These are phyloP conservation scores for Fragaria ananassa DNA, from an alignment of 306 rosid species.

Conservation along the genomic window DNA sequence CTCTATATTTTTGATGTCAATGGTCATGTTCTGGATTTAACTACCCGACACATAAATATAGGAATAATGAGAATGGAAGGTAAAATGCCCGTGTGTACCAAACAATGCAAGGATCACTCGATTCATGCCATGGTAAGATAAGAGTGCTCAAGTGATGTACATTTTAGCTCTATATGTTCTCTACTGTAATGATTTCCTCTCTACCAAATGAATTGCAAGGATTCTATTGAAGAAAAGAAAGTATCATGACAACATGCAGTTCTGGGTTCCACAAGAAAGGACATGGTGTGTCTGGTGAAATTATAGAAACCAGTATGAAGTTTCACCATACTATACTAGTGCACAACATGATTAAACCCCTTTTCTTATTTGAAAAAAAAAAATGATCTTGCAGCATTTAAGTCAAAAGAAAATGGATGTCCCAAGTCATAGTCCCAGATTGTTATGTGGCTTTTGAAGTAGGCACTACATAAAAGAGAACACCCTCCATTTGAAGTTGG, in stretches of 20 bases:
- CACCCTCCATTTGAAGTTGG: neutral
- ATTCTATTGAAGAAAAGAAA: neutral
- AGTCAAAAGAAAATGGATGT: neutral
- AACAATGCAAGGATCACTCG: neutral
- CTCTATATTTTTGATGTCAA: neutral
- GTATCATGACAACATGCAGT: neutral
- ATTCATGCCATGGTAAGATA: neutral
- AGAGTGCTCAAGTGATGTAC: neutral
- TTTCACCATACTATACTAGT: neutral
- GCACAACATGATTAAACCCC: neutral
- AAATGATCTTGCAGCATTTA: neutral
- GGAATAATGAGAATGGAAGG: neutral
- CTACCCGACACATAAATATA: neutral
- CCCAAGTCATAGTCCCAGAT: neutral
- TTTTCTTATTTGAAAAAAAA: neutral
- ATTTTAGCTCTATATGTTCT: neutral
- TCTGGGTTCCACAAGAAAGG: neutral
- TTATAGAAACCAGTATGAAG: neutral
- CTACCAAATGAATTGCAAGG: neutral
- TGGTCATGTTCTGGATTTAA: neutral
- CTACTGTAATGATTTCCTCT: neutral
- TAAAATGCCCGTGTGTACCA: neutral
- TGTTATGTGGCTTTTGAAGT: neutral
- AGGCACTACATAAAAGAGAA: neutral
- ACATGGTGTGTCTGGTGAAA: neutral